Evolutionary conservation across 2,329 filamentous ascomycete genomes (phyloP).

Genomic region (Drechslerella stenobrocha): DNA sequence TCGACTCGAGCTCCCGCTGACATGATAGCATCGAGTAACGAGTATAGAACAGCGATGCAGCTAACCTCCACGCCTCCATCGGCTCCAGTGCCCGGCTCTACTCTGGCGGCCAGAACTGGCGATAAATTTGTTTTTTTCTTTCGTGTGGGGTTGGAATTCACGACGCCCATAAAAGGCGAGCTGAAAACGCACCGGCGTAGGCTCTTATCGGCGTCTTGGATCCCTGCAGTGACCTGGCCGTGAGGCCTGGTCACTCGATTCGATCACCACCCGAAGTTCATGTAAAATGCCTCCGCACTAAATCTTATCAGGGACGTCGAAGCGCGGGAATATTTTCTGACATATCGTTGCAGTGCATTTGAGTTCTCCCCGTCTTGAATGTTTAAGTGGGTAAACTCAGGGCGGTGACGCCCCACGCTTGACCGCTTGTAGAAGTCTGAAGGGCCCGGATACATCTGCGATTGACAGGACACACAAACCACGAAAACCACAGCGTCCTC

Average conservation of each 20-base stretch:
- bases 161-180: conserved; percentile 18
- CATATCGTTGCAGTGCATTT: neutral
- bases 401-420: conserved; percentile 36
- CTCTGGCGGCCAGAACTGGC: neutral
- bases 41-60: neutral
- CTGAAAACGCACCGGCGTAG: neutral
- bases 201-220: conserved; percentile 48
- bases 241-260: conserved; percentile 18
- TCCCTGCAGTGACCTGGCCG: conserved; percentile 13
- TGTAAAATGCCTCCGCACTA: conserved; percentile 42
- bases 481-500: neutral
- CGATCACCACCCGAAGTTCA: conserved; percentile 23
- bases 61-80: neutral
- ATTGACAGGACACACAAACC: conserved; percentile 1
- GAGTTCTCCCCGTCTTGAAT: conserved; percentile 11
- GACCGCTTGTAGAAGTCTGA: conserved; percentile 8
- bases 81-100: neutral
- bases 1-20: conserved; percentile 27
- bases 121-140: conserved; percentile 4
- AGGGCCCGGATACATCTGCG: conserved; percentile 5
- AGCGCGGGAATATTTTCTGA: conserved; percentile 43
- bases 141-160: conserved; percentile 35
- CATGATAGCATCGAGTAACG: conserved; percentile 49
- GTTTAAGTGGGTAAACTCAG: too few relatives aligned
- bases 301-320: conserved; percentile 43